Base-by-base conservation (phyloP, 768 basidiomycete genomes). In the Mycena pura region DNA sequence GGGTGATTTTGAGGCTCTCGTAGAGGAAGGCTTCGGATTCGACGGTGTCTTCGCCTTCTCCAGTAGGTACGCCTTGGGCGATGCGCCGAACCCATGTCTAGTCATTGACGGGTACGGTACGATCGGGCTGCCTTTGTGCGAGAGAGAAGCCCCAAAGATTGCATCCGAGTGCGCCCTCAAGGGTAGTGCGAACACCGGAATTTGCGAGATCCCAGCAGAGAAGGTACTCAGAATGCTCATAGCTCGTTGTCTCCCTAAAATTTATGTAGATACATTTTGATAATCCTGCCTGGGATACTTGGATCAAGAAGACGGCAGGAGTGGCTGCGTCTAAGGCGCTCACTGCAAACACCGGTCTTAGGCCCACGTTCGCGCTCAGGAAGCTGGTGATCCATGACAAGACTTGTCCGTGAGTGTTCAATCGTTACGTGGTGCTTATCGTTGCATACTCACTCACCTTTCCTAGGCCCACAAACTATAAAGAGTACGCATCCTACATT, bases 361-460 rank as follows among this genome's bases (percentile, higher is more conserved):
- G 24, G 10, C 63, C 62, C 3, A 11, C 44, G 4, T 56, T 56
- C 41, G 28, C 45, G 3, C 27, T 65, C 2, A 57, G 49, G 22
- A 61, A 62, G 24, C 51, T 65, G 6, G 39, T 65, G 25, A 32
- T 65, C 14, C 64, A 65, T 19, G 59, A 60, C 48, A 9, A 9
- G 10, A 28, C 43, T 22, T 44, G 54, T 14, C 22, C 22, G 64
- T 65, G 10, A 41, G 63, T 51, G 5, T 34, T 19, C 40, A n/a
- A 22, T 17, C 21, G 3, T 39, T 22, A 5, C 25, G 13, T 41
- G 5, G 5, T n/a, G 5, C 17, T 7, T 25, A 19, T 17, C 13
- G 17, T 21, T n/a, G 22, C 10, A 53, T 15, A 7, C 24, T 24
- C 4, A 25, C n/a, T 49, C 17, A n/a, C n/a, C n/a, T n/a, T n/a